These are phyloP conservation scores for Colletotrichum echinochloae DNA, from an alignment of 2,329 filamentous ascomycete species.

Conservation along the genomic window DNA sequence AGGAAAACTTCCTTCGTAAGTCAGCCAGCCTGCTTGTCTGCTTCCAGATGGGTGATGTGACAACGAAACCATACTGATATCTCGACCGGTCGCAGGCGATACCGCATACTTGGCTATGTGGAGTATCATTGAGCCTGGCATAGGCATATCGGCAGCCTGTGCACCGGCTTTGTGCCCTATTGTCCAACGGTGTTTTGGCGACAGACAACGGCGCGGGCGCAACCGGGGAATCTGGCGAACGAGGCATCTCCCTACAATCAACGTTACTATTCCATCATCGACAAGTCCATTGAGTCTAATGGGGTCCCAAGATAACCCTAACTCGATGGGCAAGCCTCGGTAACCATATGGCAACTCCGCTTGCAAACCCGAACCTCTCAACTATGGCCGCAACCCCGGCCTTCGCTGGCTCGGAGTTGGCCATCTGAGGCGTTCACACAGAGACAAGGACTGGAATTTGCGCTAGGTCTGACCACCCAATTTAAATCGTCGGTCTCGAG, in stretches of 20 bases:
- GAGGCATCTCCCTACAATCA: not conserved
- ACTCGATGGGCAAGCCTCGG: not conserved
- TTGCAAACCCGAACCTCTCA: too few species aligned
- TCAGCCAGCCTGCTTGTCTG: not conserved
- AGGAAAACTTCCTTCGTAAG: slow-evolving; percentile 55
- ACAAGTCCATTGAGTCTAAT: not conserved
- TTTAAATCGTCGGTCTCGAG: too few species aligned
- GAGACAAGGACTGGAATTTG: too few species aligned
- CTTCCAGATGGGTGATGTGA: too few species aligned
- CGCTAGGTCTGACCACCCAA: too few species aligned
- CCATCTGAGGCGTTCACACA: too few species aligned
- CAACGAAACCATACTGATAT: not conserved
- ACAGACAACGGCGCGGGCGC: not conserved
- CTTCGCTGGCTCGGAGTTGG: too few species aligned
- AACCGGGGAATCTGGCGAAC: slow-evolving; percentile 4
- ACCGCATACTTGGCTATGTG: slow-evolving; percentile 58
- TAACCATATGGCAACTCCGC: not conserved
- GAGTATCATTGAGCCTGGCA: slow-evolving; percentile 58
- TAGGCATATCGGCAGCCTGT: slow-evolving; percentile 54
- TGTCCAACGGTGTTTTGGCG: not conserved
- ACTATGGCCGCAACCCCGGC: too few species aligned
- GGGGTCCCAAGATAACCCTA: too few species aligned
- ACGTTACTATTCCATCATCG: not conserved
- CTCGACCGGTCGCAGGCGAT: slow-evolving; percentile 35
- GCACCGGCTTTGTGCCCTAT: slow-evolving; percentile 55